Percentiles rank a stretch among this genome's conserved stretches.
Conservation (phyloP, 1,284 basidiomycete genomes). For the Ustilago lituana region DNA sequence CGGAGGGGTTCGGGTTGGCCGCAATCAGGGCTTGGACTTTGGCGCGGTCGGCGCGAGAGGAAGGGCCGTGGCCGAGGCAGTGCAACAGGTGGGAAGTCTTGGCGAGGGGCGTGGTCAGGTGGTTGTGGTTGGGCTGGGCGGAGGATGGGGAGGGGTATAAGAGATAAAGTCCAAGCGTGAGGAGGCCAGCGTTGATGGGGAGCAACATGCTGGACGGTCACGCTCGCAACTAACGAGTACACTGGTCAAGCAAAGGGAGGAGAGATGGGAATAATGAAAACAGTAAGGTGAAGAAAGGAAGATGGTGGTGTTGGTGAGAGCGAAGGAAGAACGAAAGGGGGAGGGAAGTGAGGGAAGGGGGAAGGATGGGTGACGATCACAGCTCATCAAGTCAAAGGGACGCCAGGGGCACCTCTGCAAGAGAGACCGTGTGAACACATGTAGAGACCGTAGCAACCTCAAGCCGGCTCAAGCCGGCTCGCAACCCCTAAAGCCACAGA, state of each 20-base stretch:
- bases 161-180: no score
- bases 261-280: not conserved
- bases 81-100: constrained; percentile 5
- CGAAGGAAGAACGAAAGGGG: not conserved
- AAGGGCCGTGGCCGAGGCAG: constrained; percentile 11
- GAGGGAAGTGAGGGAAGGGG: not conserved
- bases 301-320: not conserved
- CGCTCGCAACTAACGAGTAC: no score
- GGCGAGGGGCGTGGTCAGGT: not conserved
- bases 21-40: constrained; percentile 8
- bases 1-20: constrained; percentile 1
- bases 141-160: no score
- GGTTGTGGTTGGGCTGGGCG: not conserved
- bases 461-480: no score
- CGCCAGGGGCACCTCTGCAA: no score
- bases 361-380: not conserved
- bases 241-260: not conserved
- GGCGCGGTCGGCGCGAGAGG: constrained; percentile 1
- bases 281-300: not conserved
- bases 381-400: no score
- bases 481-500: no score
- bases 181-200: no score
- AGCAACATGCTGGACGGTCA: no score
- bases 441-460: no score
- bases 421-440: no score